A percentile compares a stretch with the other conserved stretches of the same genome.
Evolutionary conservation across 164 flowering plant genomes (phyloP).

Genomic region (Paratinospora sagittata): DNA sequence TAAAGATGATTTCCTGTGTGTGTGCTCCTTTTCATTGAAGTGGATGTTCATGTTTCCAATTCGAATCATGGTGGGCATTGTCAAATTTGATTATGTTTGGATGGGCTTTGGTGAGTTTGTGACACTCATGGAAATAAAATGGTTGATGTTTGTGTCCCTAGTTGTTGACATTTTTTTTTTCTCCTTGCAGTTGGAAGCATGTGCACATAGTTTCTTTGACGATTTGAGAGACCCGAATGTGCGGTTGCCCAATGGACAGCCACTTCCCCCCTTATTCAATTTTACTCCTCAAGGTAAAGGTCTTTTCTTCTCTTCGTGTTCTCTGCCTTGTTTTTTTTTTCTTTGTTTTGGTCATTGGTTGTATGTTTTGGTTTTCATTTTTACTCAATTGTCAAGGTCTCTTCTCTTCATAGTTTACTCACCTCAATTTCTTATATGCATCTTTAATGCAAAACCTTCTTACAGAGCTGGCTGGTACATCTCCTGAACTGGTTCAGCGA

Average conservation of each 20-base stretch:
- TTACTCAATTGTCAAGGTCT: not conserved
- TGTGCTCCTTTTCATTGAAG: too few species aligned
- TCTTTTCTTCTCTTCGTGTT: not conserved
- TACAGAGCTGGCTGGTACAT: constrained; percentile 57
- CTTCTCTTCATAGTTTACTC: too few species aligned
- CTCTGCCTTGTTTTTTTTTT: not conserved
- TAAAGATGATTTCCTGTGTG: too few species aligned
- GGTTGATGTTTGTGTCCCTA: not conserved
- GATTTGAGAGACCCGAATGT: constrained; percentile 72
- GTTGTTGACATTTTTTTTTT: not conserved
- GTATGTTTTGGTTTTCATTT: not conserved
- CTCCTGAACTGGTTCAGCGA: constrained; percentile 58
- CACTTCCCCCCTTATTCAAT: constrained; percentile 76
- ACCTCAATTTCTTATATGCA: not conserved
- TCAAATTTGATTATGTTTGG: too few species aligned
- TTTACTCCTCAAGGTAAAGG: constrained; percentile 83
- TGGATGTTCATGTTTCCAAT: too few species aligned
- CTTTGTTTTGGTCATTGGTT: not conserved
- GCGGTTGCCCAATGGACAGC: constrained; percentile 65
- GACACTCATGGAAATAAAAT: not conserved
- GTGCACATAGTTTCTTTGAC: constrained; percentile 86
- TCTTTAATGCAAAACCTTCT: not conserved
- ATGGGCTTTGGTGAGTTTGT: too few species aligned
- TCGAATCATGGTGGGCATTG: too few species aligned
- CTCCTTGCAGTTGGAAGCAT: constrained; percentile 73